phyloP scores from a whole-genome alignment of 139 green algal species.

The Chlamydomonas eustigma region DNA sequence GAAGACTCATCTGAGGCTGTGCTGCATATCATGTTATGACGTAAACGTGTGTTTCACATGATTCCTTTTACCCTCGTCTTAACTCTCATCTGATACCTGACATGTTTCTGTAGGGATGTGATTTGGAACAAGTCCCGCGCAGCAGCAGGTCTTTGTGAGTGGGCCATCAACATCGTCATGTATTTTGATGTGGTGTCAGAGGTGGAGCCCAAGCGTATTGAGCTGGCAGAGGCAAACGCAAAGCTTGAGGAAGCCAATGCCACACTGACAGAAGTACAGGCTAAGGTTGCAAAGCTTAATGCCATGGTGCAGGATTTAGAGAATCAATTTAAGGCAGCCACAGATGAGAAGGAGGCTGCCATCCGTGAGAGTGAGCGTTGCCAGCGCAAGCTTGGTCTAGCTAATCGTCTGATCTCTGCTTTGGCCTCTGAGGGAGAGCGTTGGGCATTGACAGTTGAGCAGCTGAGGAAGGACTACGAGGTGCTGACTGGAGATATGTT shows the following conservation, averaged over 20 bases:
- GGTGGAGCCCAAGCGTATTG: conserved; percentile 79
- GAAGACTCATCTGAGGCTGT: too few relatives aligned
- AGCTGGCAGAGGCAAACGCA: conserved; percentile 79
- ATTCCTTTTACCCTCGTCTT: too few relatives aligned
- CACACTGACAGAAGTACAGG: conserved; percentile 54
- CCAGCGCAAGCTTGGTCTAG: conserved; percentile 76
- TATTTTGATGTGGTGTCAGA: conserved; percentile 85
- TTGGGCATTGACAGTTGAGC: conserved; percentile 72
- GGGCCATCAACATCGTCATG: conserved; percentile 86
- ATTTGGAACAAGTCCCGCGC: conserved; percentile 85
- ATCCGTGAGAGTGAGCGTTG: conserved; percentile 70
- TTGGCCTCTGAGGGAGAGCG: conserved; percentile 72
- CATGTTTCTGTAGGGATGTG: conserved; percentile 40
- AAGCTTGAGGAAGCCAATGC: conserved; percentile 74
- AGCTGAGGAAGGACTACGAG: conserved; percentile 70
- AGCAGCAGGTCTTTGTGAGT: conserved; percentile 84
- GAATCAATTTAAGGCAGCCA: conserved; percentile 68
- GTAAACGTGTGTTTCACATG: too few relatives aligned
- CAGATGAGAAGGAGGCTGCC: conserved; percentile 78
- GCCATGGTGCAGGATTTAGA: conserved; percentile 72
- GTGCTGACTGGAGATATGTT: conserved; percentile 74
- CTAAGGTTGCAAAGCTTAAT: conserved; percentile 70
- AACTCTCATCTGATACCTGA: too few relatives aligned
- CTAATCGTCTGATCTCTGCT: conserved; percentile 82
- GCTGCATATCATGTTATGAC: too few relatives aligned